Evolutionary conservation across 768 basidiomycete species (phyloP), one percentile per base, ranked within the genome.

Genomic region (Amanita molliuscula): DNA sequence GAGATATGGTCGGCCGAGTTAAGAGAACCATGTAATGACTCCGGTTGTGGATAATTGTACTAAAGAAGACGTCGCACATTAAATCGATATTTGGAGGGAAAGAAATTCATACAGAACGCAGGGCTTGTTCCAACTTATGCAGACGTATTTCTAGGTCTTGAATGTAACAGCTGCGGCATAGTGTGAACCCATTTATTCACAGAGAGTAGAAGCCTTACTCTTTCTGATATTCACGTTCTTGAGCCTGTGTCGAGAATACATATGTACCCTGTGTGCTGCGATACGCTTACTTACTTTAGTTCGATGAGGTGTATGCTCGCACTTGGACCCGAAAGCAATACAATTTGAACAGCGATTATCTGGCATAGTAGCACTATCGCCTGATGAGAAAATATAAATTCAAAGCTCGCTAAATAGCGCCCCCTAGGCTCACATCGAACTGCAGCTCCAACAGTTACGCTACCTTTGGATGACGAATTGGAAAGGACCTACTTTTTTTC

Each of bases 341-440:
- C 82, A 84, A 54, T 80, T 81, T 0, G 79, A 71, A 57, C 82
- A 84, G 34, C 65, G 61, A 23, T 75, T 76, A 2, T 67, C 66
- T 4, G 73, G 74, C 72, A 74, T 77, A 50, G 71, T 74, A 16
- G 78, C 77, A 55, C 82, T 84, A 53, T 85, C 78, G 53, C 79
- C 79, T 79, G 48, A 15, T 50, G 40, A 43, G 10, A 48, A 33
- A 34, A 53, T 44, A 38, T 44, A 10, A 33, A 38, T 38, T 44
- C 37, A 16, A 16, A 43, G 25, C 21, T 45, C 16, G 13, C 21
- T 18, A 5, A 40, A 50, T 28, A 43, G 13, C 15, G 41, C 31
- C 6, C 16, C 28, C 11, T 13, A 18, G 11, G 41, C 61, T 52
- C 60, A 73, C 72, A 74, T 65, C 69, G 67, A 41, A 70, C 72